These are phyloP conservation scores for Lactarius hengduanensis DNA, from an alignment of 768 basidiomycete species.

Conservation along the genomic window DNA sequence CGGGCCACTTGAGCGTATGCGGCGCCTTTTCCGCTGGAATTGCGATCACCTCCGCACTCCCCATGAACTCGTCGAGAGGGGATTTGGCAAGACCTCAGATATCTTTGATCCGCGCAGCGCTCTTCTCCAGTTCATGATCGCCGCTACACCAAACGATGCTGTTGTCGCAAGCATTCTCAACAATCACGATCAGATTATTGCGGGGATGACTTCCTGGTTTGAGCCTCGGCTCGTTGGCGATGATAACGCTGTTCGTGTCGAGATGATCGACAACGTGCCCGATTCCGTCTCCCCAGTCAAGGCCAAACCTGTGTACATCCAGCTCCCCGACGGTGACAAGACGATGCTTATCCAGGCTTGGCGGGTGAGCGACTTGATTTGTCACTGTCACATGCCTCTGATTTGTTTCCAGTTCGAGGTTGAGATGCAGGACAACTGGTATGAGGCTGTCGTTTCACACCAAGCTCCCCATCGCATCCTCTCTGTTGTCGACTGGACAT, in stretches of 20 bases:
- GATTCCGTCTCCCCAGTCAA: slow-evolving; percentile 80
- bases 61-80: slow-evolving; percentile 36
- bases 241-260: slow-evolving; percentile 40
- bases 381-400: background rate
- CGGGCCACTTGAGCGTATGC: slow-evolving; percentile 37
- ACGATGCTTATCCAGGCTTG: slow-evolving; percentile 75
- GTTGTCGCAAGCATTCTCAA: slow-evolving; percentile 50
- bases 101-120: slow-evolving; percentile 48
- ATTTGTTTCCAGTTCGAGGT: slow-evolving; percentile 64
- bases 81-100: slow-evolving; percentile 4
- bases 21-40: slow-evolving; percentile 53
- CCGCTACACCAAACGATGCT: slow-evolving; percentile 56
- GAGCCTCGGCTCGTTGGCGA: slow-evolving; percentile 47
- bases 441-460: slow-evolving; percentile 83
- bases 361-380: slow-evolving; percentile 52
- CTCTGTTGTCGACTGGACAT: slow-evolving; percentile 93
- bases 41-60: slow-evolving; percentile 51
- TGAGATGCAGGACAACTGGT: slow-evolving; percentile 95
- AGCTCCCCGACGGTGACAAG: slow-evolving; percentile 66
- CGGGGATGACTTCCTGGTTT: slow-evolving; percentile 47
- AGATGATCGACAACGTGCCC: slow-evolving; percentile 62
- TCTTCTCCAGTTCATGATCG: slow-evolving; percentile 76
- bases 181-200: slow-evolving; percentile 50
- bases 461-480: slow-evolving; percentile 74
- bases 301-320: slow-evolving; percentile 74